These are phyloP conservation scores for Ophioceras dolichostomum DNA, from an alignment of 2,329 filamentous ascomycete genomes.

Conservation along the genomic window DNA sequence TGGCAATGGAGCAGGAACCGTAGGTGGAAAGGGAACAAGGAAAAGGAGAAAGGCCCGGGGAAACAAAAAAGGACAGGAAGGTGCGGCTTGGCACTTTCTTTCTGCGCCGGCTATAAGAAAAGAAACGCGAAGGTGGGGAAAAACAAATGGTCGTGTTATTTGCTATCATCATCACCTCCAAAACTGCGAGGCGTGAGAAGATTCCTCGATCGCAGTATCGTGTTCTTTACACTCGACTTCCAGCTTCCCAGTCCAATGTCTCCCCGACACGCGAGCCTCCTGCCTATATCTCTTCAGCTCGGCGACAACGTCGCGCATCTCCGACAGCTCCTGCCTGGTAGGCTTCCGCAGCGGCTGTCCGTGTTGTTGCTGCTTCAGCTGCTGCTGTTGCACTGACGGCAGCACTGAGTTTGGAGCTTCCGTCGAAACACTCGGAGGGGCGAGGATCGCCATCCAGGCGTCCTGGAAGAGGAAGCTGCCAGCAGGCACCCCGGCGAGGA, in stretches of 20 bases:
- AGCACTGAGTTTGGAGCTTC: neutral
- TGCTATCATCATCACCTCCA: too few relatives aligned
- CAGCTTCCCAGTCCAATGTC: conserved; percentile 24
- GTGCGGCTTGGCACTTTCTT: too few relatives aligned
- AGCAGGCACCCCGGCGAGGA: conserved; percentile 34
- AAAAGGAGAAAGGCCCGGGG: too few relatives aligned
- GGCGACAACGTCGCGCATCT: conserved; percentile 30
- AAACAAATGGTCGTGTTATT: neutral
- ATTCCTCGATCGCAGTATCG: neutral
- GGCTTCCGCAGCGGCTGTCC: conserved; percentile 13
- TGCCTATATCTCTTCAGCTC: conserved; percentile 27
- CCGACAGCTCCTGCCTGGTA: conserved; percentile 14
- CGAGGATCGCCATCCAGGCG: conserved; percentile 38
- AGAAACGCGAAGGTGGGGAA: neutral
- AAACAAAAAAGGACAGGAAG: too few relatives aligned
- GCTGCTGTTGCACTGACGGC: neutral
- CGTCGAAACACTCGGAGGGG: conserved; percentile 13
- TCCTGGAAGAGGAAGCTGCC: conserved; percentile 32
- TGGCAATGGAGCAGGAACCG: too few relatives aligned
- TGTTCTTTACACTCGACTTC: conserved; percentile 17
- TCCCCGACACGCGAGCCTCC: conserved; percentile 14
- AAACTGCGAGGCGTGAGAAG: neutral
- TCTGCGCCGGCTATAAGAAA: too few relatives aligned
- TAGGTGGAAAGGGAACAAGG: too few relatives aligned
- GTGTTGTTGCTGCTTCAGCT: neutral